Conservation (phyloP, 2,329 filamentous ascomycete species). For the Beauveria caledonica region DNA sequence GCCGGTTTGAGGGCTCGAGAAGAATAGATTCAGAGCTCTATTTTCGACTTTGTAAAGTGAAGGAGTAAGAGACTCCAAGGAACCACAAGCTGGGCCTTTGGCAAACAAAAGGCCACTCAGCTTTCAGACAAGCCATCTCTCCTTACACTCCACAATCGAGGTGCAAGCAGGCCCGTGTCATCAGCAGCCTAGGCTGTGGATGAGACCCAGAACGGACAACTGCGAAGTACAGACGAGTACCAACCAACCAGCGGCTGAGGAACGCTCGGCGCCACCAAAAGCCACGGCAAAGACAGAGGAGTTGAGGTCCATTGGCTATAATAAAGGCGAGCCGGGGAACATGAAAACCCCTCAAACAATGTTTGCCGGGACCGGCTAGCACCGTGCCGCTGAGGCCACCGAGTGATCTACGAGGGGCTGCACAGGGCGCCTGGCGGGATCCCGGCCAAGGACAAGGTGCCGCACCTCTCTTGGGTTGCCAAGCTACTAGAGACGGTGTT, state of each 20-base stretch:
- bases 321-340: not conserved
- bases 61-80: not conserved
- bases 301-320: not conserved
- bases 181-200: conserved; percentile 8
- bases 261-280: conserved; percentile 6
- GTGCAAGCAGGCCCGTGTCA: conserved; percentile 10
- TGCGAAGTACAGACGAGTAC: not conserved
- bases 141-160: conserved; percentile 7
- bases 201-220: not conserved
- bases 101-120: conserved; percentile 7
- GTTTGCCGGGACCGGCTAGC: conserved; percentile 3
- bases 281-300: not conserved
- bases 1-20: not conserved
- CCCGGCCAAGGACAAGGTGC: not conserved
- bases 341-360: conserved; percentile 7
- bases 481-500: not conserved
- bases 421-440: not conserved
- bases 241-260: not conserved
- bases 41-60: not conserved
- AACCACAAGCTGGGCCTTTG: not conserved
- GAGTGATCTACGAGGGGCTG: conserved; percentile 1
- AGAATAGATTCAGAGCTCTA: not conserved
- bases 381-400: not conserved
- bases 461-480: not conserved
- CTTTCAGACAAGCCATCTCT: conserved; percentile 1